Percentiles rank a stretch among this genome's conserved stretches.
phyloP scores from a whole-genome alignment of 257 asterid genomes.

The Solanum habrochaites region DNA sequence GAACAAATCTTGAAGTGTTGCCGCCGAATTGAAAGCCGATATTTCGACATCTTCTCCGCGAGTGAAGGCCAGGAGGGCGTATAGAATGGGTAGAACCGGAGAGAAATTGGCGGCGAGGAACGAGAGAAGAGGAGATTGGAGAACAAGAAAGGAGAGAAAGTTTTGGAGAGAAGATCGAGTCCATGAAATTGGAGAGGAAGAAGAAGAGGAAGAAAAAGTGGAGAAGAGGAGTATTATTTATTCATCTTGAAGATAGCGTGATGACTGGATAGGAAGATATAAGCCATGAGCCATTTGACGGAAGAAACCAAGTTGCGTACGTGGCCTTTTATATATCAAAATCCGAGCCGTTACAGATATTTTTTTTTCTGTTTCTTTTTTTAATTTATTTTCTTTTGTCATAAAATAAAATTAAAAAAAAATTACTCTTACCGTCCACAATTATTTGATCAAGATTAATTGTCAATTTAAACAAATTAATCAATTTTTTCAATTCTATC shows the following conservation, averaged over 20 bases:
- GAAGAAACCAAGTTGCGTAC: conserved; percentile 5
- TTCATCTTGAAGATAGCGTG: conserved; percentile 21
- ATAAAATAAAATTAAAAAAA: not conserved
- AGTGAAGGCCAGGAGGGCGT: conserved; percentile 26
- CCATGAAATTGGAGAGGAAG: conserved; percentile 28
- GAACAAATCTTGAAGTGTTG: conserved; percentile 12
- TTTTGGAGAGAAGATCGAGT: conserved; percentile 39
- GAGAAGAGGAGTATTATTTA: not conserved
- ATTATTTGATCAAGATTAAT: no score
- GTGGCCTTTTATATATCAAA: conserved; percentile 1
- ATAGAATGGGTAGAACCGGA: conserved; percentile 35
- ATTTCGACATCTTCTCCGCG: conserved; percentile 31
- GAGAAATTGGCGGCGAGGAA: conserved; percentile 36
- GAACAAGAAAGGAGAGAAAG: conserved; percentile 26
- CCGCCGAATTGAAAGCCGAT: conserved; percentile 28
- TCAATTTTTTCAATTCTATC: no score
- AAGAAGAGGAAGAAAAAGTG: not conserved
- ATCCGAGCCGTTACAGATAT: not conserved
- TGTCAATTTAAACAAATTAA: no score
- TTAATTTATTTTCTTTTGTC: not conserved
- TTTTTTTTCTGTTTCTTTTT: not conserved
- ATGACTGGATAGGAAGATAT: conserved; percentile 18
- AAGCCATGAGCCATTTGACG: conserved; percentile 9
- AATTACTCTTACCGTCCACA: no score
- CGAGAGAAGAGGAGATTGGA: conserved; percentile 24